Conservation (phyloP, 441 rosid genomes). For the Euphorbia neoarborescens region DNA sequence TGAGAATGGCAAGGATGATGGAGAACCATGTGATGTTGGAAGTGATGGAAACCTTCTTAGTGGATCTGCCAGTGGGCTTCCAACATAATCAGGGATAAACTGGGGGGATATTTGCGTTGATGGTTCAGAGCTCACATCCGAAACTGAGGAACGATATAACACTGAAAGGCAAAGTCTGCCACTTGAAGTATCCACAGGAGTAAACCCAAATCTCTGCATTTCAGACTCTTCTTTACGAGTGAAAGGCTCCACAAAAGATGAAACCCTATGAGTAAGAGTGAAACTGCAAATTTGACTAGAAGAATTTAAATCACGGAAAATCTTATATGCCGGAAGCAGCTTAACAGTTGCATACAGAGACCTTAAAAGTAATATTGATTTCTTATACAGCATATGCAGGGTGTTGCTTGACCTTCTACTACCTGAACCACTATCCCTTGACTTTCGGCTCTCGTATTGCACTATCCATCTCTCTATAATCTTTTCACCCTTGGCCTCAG, state of each 20-base stretch:
- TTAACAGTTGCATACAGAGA: conserved; percentile 75
- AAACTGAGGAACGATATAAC: conserved; percentile 46
- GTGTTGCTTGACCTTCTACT: conserved; percentile 57
- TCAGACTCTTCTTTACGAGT: conserved; percentile 74
- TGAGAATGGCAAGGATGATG: conserved; percentile 65
- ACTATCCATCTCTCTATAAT: conserved; percentile 88
- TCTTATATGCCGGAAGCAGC: conserved; percentile 85
- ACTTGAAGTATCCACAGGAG: conserved; percentile 72
- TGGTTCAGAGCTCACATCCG: conserved; percentile 58
- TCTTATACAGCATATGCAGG: conserved; percentile 58
- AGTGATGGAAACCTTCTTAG: conserved; percentile 66
- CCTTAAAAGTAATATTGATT: conserved; percentile 66
- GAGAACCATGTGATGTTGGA: conserved; percentile 62
- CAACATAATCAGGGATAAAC: conserved; percentile 81
- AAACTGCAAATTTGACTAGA: conserved; percentile 49
- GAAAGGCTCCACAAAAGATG: conserved; percentile 70
- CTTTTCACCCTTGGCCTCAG: conserved; percentile 47
- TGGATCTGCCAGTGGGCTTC: conserved; percentile 88
- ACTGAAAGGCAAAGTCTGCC: conserved; percentile 91
- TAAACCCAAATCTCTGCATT: conserved; percentile 71
- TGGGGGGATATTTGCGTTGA: conserved; percentile 75
- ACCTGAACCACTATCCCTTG: conserved; percentile 40
- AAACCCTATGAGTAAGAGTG: conserved; percentile 70
- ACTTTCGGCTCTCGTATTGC: conserved; percentile 63
- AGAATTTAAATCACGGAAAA: conserved; percentile 66